Evolutionary conservation across 2,329 filamentous ascomycete species (phyloP).

Genomic region (Ilyonectria robusta): DNA sequence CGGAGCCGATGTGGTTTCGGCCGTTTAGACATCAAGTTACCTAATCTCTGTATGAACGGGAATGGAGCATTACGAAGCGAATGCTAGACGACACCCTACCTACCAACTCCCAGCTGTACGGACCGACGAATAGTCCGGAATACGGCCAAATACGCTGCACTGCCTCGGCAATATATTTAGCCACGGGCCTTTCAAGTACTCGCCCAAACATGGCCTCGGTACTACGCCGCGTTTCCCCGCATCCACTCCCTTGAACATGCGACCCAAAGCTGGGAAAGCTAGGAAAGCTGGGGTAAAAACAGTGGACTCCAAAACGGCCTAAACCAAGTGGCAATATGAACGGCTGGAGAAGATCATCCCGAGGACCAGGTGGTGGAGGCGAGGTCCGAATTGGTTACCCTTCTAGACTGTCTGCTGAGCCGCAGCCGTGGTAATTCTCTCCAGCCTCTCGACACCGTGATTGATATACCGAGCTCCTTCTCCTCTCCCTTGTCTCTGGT

Average conservation of each 20-base stretch:
- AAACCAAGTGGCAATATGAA: neutral
- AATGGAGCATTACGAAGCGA: neutral
- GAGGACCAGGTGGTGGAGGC: neutral
- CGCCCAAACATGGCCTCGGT: constrained; percentile 35
- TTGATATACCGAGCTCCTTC: neutral
- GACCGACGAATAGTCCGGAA: constrained; percentile 16
- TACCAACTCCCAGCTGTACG: too few relatives aligned
- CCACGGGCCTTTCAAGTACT: constrained; percentile 11
- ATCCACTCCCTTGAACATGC: constrained; percentile 10
- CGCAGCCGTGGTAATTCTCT: constrained; percentile 35
- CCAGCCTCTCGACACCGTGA: neutral
- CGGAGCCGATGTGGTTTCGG: neutral
- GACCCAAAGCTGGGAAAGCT: constrained; percentile 23
- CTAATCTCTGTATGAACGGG: neutral
- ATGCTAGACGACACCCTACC: too few relatives aligned
- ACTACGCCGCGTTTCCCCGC: constrained; percentile 37
- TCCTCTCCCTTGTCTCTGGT: neutral
- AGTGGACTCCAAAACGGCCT: neutral
- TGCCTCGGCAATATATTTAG: constrained; percentile 38
- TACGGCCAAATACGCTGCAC: constrained; percentile 14
- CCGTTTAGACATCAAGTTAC: neutral
- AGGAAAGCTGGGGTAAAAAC: constrained; percentile 26
- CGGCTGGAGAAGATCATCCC: constrained; percentile 21
- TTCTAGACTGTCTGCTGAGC: constrained; percentile 14
- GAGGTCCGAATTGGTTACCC: constrained; percentile 18